phyloP scores from a whole-genome alignment of 768 basidiomycete genomes.

The Rhodotorula kratochvilovae region DNA sequence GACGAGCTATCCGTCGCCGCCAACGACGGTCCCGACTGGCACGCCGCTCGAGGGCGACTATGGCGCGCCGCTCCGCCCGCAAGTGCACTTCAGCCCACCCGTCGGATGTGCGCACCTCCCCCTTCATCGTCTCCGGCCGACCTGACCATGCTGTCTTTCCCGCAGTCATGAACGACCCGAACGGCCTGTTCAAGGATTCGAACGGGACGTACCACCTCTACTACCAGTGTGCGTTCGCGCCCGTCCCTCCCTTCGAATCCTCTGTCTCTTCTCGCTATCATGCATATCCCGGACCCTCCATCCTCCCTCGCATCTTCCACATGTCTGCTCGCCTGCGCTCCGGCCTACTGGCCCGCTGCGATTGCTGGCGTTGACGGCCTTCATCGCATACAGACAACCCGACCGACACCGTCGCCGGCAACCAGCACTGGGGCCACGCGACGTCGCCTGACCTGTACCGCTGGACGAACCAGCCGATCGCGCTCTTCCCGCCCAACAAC shows the following conservation, averaged over 20 bases:
- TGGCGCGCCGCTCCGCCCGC: conserved; percentile 40
- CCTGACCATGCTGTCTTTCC: background rate
- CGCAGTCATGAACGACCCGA: background rate
- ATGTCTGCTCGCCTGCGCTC: too few species aligned
- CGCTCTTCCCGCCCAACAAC: conserved; percentile 42
- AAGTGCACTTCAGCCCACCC: conserved; percentile 45
- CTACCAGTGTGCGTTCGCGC: conserved; percentile 43
- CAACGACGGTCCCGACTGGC: conserved; percentile 21
- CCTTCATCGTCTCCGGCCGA: background rate
- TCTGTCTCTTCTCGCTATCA: too few species aligned
- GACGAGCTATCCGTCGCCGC: background rate
- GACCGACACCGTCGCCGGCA: conserved; percentile 41
- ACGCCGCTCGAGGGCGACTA: conserved; percentile 41
- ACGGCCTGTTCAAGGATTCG: conserved; percentile 6
- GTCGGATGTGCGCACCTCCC: conserved; percentile 43
- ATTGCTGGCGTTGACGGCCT: background rate
- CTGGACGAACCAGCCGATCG: conserved; percentile 46
- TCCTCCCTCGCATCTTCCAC: too few species aligned
- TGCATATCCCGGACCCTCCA: too few species aligned
- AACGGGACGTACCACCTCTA: conserved; percentile 45
- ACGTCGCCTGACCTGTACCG: conserved; percentile 44
- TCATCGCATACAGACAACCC: conserved; percentile 25
- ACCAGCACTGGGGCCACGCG: conserved; percentile 47
- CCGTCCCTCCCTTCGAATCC: background rate
- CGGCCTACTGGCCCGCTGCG: too few species aligned